Evolutionary conservation across 176 grass and related monocot genomes (phyloP), one percentile per base, ranked within the genome.

Genomic region (Lolium perenne): DNA sequence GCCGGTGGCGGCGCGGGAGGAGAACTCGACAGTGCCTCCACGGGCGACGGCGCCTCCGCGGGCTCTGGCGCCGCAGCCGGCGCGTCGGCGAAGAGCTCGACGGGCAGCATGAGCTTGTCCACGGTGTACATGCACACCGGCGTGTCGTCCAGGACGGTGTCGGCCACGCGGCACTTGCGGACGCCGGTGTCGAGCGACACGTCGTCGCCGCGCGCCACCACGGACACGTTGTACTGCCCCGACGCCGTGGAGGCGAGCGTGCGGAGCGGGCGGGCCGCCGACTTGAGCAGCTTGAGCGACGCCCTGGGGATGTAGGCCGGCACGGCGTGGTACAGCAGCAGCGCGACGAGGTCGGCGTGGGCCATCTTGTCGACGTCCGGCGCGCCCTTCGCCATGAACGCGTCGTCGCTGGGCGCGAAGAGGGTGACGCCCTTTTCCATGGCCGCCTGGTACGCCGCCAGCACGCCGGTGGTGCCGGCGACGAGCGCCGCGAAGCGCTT

Each of bases 331-430:
- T 94, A 94, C 73, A 91, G 76, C 56, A 98, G 87, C 0, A 98
- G 80, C 66, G 83, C 82, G 68, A 89, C 67, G 32, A 98, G 86
- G 81, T 95, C 89, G 16, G 92, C 94, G n/a, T 38, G 80, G 38
- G 81, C 53, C 78, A 98, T 93, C 35, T 23, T n/a, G 73, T 61
- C 74, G 15, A 98, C 84, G 82, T 98, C 46, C 10, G 94, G 96
- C 60, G 60, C 88, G 49, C 58, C 94, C 10, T 83, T 85, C 3
- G 86, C 92, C 40, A 26, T 6, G 84, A 98, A 98, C 12, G 96
- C 96, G 40, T 91, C 96, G 74, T 98, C 96, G 80, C 94, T 94
- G 71, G 94, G 90, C 2, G 96, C 96, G 58, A 98, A 95, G 20
- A 98, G 81, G 20, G 96, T 98, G 61, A 98, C 86, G 17, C 96